These are phyloP conservation scores for Exutisphaerella laricina DNA, from an alignment of 2,329 filamentous ascomycete species.

Conservation along the genomic window DNA sequence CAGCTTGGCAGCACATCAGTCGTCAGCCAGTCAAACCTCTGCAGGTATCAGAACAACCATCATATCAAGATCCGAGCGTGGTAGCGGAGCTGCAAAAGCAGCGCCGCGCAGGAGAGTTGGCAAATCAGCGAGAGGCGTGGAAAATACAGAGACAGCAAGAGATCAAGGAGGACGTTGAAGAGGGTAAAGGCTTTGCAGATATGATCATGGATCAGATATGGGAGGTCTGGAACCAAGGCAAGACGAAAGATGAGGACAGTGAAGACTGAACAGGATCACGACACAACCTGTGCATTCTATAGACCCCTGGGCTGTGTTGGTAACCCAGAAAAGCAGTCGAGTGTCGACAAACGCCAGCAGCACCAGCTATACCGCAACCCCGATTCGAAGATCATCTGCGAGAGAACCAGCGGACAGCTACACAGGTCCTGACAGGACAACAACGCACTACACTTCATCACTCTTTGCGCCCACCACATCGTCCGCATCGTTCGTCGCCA, in stretches of 20 bases:
- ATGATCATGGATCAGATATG: conserved; percentile 38
- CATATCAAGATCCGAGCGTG: conserved; percentile 8
- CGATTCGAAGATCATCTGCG: no score
- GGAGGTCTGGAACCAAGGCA: conserved; percentile 35
- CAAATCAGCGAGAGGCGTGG: conserved; percentile 40
- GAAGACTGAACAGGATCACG: conserved; percentile 1
- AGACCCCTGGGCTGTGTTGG: neutral
- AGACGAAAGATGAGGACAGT: conserved; percentile 31
- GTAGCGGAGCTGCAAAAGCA: conserved; percentile 19
- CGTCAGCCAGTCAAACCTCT: conserved; percentile 8
- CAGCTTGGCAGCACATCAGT: conserved; percentile 29
- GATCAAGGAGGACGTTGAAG: conserved; percentile 39
- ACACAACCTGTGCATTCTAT: neutral
- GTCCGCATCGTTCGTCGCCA: neutral
- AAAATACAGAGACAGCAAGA: conserved; percentile 39
- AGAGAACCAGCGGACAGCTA: neutral
- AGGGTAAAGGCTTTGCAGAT: conserved; percentile 35
- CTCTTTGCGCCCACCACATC: neutral
- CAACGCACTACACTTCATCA: neutral
- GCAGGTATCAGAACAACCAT: neutral
- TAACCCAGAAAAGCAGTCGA: neutral
- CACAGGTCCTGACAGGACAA: neutral
- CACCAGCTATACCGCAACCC: no score
- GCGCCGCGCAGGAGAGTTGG: conserved; percentile 12
- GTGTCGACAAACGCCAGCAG: neutral